Percentiles rank a stretch among this genome's conserved stretches.
Conservation (phyloP, 2,329 filamentous ascomycete genomes). For the Apiospora rasikravindrae region DNA sequence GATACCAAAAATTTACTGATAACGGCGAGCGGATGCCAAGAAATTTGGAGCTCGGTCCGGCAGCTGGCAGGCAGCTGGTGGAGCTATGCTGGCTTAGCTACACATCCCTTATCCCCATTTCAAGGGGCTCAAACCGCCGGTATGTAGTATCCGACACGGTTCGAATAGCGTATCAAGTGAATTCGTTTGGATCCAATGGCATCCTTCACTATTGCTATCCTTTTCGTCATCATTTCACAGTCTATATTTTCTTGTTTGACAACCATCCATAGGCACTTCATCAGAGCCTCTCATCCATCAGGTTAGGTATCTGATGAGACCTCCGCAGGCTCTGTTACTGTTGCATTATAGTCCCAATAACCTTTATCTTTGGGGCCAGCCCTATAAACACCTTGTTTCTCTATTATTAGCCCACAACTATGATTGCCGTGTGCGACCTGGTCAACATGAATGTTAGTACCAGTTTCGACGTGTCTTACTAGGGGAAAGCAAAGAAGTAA, state of each 20-base stretch:
- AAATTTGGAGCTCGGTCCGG: not conserved
- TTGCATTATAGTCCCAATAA: not conserved
- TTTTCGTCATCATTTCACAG: not conserved
- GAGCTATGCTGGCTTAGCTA: not conserved
- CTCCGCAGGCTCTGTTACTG: not conserved
- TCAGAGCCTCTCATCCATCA: not conserved
- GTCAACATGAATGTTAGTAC: not conserved
- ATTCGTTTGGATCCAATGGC: not conserved
- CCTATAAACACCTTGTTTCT: not conserved
- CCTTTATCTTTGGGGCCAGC: not conserved
- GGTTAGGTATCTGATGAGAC: not conserved
- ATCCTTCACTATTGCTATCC: not conserved
- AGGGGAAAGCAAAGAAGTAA: too few species aligned
- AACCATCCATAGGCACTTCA: not conserved
- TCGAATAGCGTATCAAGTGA: not conserved
- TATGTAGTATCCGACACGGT: too few species aligned
- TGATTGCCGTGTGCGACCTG: not conserved
- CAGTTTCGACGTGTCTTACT: not conserved
- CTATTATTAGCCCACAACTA: not conserved
- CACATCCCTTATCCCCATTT: not conserved
- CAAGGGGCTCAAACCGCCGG: too few species aligned
- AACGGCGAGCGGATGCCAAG: not conserved
- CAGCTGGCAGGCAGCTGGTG: not conserved
- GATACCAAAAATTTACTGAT: conserved; percentile 17
- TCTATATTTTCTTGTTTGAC: not conserved